Conservation (phyloP, 805 yeast species). For the Saccharomycopsis babjevae region DNA sequence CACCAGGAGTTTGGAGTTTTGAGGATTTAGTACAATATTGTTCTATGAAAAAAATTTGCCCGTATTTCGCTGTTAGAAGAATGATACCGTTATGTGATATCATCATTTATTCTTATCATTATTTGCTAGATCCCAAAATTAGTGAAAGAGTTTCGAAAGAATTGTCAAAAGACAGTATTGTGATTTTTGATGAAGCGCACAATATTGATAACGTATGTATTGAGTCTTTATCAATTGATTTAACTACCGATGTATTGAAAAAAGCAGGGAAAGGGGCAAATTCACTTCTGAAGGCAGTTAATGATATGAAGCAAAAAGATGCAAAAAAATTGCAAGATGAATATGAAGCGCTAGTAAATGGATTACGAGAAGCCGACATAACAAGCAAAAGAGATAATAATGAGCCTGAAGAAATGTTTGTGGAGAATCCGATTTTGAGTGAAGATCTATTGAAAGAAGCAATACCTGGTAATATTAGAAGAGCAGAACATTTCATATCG, state of each 20-base stretch:
- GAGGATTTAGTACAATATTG: conserved; percentile 75
- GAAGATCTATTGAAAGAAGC: conserved; percentile 84
- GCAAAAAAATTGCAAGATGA: conserved; percentile 79
- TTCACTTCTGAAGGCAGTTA: conserved; percentile 69
- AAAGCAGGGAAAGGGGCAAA: conserved; percentile 83
- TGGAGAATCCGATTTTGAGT: conserved; percentile 83
- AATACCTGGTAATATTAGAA: conserved; percentile 91
- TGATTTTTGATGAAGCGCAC: conserved; percentile 97
- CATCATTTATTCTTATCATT: conserved; percentile 93
- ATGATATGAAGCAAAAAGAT: conserved; percentile 73
- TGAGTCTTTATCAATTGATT: conserved; percentile 83
- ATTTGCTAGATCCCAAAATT: conserved; percentile 91
- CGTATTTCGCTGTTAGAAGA: conserved; percentile 94
- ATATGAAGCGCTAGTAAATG: conserved; percentile 83
- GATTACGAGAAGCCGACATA: conserved; percentile 73
- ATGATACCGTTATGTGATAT: conserved; percentile 93
- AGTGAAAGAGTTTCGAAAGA: conserved; percentile 92
- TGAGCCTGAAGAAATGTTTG: conserved; percentile 48
- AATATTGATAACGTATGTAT: conserved; percentile 98
- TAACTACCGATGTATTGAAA: conserved; percentile 82
- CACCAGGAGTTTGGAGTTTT: conserved; percentile 90
- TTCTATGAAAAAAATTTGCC: conserved; percentile 74
- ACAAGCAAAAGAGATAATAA: conserved; percentile 34
- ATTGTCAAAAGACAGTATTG: conserved; percentile 82
- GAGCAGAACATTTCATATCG: conserved; percentile 95